These are phyloP conservation scores for Rauvolfia tetraphylla DNA, from an alignment of 257 asterid genomes.

Conservation along the genomic window DNA sequence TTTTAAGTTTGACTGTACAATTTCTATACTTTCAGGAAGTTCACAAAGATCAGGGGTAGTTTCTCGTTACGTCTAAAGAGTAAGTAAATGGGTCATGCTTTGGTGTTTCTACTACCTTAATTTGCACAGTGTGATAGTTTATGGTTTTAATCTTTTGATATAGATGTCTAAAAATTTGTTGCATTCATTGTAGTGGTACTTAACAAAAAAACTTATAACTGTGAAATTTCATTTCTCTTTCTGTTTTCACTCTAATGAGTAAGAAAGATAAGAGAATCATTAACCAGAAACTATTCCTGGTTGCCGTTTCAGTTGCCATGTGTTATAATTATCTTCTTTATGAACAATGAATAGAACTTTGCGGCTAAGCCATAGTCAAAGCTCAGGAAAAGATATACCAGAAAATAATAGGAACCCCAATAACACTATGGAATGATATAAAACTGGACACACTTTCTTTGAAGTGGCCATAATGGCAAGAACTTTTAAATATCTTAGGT, in stretches of 20 bases:
- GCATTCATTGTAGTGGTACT: neutral
- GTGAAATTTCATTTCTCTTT: neutral
- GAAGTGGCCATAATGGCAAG: neutral
- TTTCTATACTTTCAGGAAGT: neutral
- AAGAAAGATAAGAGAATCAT: neutral
- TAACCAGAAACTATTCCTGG: neutral
- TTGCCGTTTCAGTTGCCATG: neutral
- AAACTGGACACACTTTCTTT: neutral
- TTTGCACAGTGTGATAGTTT: neutral
- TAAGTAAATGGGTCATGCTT: too few species aligned
- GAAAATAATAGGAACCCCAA: neutral
- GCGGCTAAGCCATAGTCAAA: neutral
- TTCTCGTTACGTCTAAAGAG: neutral
- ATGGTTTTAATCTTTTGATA: neutral
- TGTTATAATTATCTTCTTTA: neutral
- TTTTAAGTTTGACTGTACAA: neutral
- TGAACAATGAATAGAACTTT: neutral
- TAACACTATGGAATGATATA: neutral
- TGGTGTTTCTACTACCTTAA: neutral
- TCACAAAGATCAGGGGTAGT: neutral
- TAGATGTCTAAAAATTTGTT: neutral
- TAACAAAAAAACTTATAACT: neutral
- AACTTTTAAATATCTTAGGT: slow-evolving; percentile 1
- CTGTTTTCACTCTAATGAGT: neutral
- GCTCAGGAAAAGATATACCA: neutral